These are phyloP conservation scores for Phytophthora meadii DNA, from an alignment of 352 stramenopile species.

Conservation along the genomic window DNA sequence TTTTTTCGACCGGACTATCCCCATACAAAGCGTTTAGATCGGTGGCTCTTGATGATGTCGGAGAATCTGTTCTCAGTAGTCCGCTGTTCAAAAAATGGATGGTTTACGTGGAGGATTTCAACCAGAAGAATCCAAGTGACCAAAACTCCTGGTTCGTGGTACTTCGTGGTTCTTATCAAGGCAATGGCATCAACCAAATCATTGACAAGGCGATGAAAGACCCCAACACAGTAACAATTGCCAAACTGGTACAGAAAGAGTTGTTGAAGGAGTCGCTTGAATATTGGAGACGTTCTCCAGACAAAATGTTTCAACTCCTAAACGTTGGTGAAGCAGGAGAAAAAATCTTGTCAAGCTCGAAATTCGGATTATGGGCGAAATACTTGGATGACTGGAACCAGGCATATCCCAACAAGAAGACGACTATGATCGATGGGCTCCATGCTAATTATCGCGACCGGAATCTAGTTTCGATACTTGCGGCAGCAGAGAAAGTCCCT, in stretches of 20 bases:
- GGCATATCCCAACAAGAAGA: background rate
- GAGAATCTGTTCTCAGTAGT: too few species aligned
- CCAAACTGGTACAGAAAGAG: background rate
- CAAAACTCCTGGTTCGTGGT: background rate
- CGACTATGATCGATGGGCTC: background rate
- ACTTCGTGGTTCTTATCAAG: background rate
- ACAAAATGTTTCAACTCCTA: background rate
- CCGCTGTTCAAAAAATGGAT: too few species aligned
- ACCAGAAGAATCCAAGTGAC: background rate
- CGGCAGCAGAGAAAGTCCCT: background rate
- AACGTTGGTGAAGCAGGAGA: background rate
- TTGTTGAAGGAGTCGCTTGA: background rate
- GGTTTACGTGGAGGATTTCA: too few species aligned
- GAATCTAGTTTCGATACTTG: background rate
- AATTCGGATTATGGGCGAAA: background rate
- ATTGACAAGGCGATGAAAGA: background rate
- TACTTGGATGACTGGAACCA: background rate
- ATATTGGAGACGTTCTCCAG: background rate
- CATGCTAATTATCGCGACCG: background rate
- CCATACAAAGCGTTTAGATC: too few species aligned
- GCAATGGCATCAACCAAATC: background rate
- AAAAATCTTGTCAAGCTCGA: background rate
- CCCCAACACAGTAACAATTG: background rate
- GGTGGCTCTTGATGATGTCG: background rate
- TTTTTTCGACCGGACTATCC: too few species aligned